Evolutionary conservation across 2,329 filamentous ascomycete genomes (phyloP).

Genomic region (Diaporthe capsici): DNA sequence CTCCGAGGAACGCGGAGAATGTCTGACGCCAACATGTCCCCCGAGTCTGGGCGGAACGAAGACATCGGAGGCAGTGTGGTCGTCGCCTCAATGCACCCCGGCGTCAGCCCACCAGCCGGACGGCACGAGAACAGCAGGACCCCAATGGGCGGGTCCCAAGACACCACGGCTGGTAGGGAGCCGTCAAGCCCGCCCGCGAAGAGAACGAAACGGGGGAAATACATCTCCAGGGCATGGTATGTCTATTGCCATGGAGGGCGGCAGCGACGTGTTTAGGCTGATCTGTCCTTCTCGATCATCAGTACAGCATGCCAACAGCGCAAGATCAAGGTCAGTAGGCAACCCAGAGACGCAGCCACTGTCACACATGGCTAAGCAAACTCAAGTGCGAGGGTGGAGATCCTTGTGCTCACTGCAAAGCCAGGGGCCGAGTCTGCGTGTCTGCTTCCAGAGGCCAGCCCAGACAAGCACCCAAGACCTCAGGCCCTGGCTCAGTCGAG

Average conservation of each 20-base stretch:
- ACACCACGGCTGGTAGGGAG: background rate
- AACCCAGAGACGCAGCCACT: background rate
- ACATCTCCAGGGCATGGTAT: constrained; percentile 41
- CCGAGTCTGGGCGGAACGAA: background rate
- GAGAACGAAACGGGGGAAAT: constrained; percentile 38
- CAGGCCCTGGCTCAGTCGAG: background rate
- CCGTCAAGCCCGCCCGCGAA: constrained; percentile 29
- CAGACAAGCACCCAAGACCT: background rate
- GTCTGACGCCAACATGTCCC: constrained; percentile 5
- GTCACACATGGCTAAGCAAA: background rate
- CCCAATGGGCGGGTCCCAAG: background rate
- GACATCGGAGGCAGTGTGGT: constrained; percentile 3
- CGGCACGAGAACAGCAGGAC: background rate
- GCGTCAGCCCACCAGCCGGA: background rate
- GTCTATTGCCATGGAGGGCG: background rate
- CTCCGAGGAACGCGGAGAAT: background rate
- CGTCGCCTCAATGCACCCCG: background rate
- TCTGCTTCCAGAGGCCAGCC: constrained; percentile 20
- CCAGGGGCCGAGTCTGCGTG: constrained; percentile 30
- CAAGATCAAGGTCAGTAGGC: constrained; percentile 39
- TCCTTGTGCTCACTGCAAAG: constrained; percentile 39
- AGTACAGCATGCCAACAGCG: constrained; percentile 39
- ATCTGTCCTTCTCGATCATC: background rate
- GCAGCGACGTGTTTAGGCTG: background rate
- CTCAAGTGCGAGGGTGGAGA: constrained; percentile 39